These are phyloP conservation scores for Colletotrichum sp. DNA, from an alignment of 2,329 filamentous ascomycete genomes.

Conservation along the genomic window DNA sequence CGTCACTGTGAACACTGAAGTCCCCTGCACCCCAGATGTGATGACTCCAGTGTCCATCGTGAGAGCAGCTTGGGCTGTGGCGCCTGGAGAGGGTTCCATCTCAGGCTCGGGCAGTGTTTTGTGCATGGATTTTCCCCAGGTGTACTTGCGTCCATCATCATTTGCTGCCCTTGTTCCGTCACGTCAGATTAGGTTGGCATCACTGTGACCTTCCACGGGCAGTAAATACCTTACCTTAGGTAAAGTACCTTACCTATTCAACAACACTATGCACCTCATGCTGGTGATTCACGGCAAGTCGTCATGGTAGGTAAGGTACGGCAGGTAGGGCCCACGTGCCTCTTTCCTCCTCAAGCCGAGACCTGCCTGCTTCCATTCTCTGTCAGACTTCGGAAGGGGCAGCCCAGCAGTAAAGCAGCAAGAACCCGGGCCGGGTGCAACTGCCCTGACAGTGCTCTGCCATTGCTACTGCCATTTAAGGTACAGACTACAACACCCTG, in stretches of 20 bases:
- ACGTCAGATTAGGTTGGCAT: no score
- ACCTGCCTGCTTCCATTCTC: neutral
- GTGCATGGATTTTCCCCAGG: no score
- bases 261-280: neutral
- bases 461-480: neutral
- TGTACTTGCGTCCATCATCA: no score
- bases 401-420: neutral
- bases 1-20: no score
- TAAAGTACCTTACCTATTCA: no score
- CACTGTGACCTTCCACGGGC: no score
- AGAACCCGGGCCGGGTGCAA: neutral
- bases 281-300: neutral
- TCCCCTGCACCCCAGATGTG: no score
- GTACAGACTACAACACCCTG: neutral
- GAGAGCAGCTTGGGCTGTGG: no score
- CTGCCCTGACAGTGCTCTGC: neutral
- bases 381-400: neutral
- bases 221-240: neutral
- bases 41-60: no score
- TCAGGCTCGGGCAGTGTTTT: no score
- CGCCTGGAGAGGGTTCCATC: no score
- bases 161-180: no score
- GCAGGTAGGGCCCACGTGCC: neutral
- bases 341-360: neutral
- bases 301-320: neutral